Base-by-base conservation (phyloP, 2,329 filamentous ascomycete genomes). In the Aspergillus sp. region DNA sequence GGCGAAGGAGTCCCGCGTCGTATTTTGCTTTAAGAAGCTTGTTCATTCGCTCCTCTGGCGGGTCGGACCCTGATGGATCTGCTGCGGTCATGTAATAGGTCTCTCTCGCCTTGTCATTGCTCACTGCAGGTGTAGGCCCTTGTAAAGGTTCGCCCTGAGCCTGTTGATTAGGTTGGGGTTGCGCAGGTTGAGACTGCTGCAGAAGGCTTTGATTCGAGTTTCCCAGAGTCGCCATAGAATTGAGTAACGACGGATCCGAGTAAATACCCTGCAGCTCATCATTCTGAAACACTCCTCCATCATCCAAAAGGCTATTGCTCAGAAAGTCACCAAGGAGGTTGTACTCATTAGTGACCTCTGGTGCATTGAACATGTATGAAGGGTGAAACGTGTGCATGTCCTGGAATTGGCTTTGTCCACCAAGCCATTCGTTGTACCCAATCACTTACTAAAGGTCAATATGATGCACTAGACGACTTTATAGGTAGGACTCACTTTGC, bases 271-370 rank as follows among this genome's bases (percentile, higher is more conserved):
- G 82, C 65, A 83, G 81, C 65, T 92, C 90, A 62, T 91, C 87
- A 38, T 77, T 78, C 72, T 88, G 84, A 58, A 89, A 86, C 60
- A 89, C 83, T 55, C 87, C 87, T 62, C 86, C 86, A 75, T 96
- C 93, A 78, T 98, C 93, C 65, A 97, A 84, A 58, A 97, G 81
- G 73, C 91, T 96, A 67, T 88, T 96, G 76, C 93, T 95, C 62
- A 99, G 84, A 74, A 98, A 98, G 77, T 99, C 94, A 81, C 96
- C 96, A 72, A 99, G 86, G 54, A 98, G 82, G 74, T 97, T 96
- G 77, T 96, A 97, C 81, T 99, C 95, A 79, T 95, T 95, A 62
- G 90, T 93, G 69, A 97, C 91, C 78, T 99, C 95, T 64, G 92
- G 91, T n/a, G 88, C 87, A 74, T 89, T 90, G 79, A 97, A 96